phyloP scores from a whole-genome alignment of 1,139 yeast species.

The Nakaseomyces sp. region DNA sequence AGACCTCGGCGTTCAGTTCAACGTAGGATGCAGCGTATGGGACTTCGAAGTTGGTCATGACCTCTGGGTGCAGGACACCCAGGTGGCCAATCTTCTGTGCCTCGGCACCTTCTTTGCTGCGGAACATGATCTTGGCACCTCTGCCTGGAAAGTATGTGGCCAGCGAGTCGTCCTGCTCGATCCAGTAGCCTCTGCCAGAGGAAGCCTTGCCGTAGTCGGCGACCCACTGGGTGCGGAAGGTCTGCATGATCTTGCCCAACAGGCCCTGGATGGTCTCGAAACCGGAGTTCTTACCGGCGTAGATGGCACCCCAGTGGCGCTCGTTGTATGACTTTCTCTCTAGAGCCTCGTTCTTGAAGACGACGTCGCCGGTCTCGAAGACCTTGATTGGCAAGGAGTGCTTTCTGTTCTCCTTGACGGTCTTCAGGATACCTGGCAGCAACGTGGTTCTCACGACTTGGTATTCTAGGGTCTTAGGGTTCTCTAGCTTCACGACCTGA shows the following conservation, averaged over 20 bases:
- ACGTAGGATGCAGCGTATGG: constrained; percentile 90
- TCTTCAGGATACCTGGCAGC: constrained; percentile 89
- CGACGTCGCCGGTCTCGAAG: constrained; percentile 93
- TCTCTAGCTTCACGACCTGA: constrained; percentile 79
- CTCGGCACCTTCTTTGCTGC: constrained; percentile 51
- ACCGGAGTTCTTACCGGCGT: constrained; percentile 91
- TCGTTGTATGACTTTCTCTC: constrained; percentile 91
- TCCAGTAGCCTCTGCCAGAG: constrained; percentile 72
- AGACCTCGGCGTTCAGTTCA: constrained; percentile 82
- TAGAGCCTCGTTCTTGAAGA: constrained; percentile 63
- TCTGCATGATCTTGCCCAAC: constrained; percentile 91
- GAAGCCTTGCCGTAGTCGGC: constrained; percentile 42
- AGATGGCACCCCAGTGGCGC: constrained; percentile 90
- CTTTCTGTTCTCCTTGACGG: constrained; percentile 91
- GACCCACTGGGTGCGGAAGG: constrained; percentile 83
- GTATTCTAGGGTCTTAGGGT: constrained; percentile 94
- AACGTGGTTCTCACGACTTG: constrained; percentile 95
- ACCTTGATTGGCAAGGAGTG: constrained; percentile 92
- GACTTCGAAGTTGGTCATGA: constrained; percentile 73
- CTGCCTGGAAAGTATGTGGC: constrained; percentile 92
- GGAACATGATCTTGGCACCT: constrained; percentile 79
- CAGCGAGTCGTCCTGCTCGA: constrained; percentile 57
- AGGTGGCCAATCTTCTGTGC: constrained; percentile 64
- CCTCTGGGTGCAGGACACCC: constrained; percentile 96
- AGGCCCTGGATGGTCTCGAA: constrained; percentile 93